Evolutionary conservation across 1,284 basidiomycete species (phyloP).

Genomic region (Cryptococcus maquisensis): DNA sequence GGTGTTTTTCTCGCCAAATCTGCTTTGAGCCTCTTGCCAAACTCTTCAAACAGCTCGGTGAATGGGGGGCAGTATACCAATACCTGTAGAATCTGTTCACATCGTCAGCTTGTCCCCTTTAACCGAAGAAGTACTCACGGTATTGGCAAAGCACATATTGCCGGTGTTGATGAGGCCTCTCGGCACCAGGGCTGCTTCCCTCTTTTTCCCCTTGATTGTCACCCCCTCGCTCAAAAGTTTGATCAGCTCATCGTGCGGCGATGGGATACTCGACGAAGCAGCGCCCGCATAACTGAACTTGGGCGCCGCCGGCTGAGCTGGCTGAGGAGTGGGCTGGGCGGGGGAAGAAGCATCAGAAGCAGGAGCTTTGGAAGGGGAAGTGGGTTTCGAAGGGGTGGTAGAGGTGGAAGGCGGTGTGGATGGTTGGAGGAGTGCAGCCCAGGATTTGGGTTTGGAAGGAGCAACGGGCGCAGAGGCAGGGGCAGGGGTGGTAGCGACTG

Average conservation of each 20-base stretch:
- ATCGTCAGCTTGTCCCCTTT: not conserved
- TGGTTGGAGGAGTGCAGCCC: conserved; percentile 67
- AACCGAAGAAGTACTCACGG: conserved; percentile 50
- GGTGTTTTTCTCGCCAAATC: conserved; percentile 60
- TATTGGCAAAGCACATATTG: conserved; percentile 97
- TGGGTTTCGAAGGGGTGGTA: conserved; percentile 24
- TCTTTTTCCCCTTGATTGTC: conserved; percentile 15
- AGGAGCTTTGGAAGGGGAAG: not conserved
- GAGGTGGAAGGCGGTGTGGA: conserved; percentile 17
- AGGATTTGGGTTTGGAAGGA: conserved; percentile 50
- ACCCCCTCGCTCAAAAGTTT: conserved; percentile 57
- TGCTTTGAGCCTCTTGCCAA: conserved; percentile 58
- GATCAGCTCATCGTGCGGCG: conserved; percentile 58
- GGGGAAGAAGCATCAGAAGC: not conserved
- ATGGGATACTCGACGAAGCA: conserved; percentile 49
- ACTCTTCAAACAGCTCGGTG: conserved; percentile 68
- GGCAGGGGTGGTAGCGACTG: not conserved
- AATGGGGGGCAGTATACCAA: conserved; percentile 87
- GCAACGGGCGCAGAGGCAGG: conserved; percentile 2
- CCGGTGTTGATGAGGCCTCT: conserved; percentile 90
- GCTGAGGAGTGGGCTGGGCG: conserved; percentile 7
- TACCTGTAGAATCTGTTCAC: conserved; percentile 66
- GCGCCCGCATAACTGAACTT: conserved; percentile 43
- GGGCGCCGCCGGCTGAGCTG: conserved; percentile 13
- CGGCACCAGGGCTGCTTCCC: conserved; percentile 50